Conservation (phyloP, 768 basidiomycete species). For the Tylopilus subfusipes region DNA sequence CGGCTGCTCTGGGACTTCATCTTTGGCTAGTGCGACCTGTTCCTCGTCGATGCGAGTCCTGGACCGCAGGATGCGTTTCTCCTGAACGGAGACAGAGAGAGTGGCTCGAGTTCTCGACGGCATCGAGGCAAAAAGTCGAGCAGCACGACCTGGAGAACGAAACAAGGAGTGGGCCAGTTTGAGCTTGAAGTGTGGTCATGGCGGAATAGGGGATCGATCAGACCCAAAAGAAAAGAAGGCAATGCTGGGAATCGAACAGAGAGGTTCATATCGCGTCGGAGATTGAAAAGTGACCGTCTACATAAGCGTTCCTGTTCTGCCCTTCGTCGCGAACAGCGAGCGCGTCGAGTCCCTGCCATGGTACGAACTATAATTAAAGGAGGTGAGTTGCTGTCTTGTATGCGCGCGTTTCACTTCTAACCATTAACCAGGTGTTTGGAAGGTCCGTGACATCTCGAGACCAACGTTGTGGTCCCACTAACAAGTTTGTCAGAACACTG, state of each 20-base stretch:
- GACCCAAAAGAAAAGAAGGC: not conserved
- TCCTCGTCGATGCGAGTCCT: not conserved
- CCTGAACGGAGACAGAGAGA: not conserved
- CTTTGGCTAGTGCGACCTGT: not conserved
- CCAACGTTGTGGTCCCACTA: not conserved
- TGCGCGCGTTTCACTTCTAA: not conserved
- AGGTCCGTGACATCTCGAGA: conserved; percentile 42
- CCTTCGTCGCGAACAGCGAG: not conserved
- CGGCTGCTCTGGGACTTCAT: too few species aligned
- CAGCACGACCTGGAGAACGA: not conserved
- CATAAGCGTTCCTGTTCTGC: not conserved
- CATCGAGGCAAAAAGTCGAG: not conserved
- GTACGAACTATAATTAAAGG: conserved; percentile 91
- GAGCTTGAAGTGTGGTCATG: not conserved
- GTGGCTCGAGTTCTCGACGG: not conserved
- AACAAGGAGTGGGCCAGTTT: too few species aligned
- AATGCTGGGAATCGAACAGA: conserved; percentile 3
- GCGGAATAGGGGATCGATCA: conserved; percentile 12
- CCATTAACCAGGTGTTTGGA: conserved; percentile 67
- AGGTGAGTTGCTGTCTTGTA: conserved; percentile 42
- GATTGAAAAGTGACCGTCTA: conserved; percentile 11
- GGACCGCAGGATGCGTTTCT: not conserved
- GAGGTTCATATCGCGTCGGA: conserved; percentile 13
- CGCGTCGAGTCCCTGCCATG: conserved; percentile 40
- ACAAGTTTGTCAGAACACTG: conserved; percentile 65